phyloP scores from a whole-genome alignment of 768 basidiomycete species.

The Collybia sp. region DNA sequence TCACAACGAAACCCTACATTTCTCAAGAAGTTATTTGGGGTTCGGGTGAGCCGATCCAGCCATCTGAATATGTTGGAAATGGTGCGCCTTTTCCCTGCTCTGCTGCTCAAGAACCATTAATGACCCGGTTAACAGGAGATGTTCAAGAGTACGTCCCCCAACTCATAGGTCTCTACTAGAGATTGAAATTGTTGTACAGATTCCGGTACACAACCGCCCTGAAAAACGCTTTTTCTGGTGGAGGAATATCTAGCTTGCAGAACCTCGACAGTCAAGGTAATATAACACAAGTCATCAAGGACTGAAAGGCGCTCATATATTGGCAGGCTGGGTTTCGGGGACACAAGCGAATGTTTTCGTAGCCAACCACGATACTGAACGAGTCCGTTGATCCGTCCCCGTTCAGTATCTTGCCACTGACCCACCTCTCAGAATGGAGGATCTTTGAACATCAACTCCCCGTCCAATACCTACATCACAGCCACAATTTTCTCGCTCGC shows the following conservation, averaged over 20 bases:
- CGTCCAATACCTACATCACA: conserved; percentile 59
- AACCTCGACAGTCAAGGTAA: conserved; percentile 47
- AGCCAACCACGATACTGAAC: conserved; percentile 67
- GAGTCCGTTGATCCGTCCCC: conserved; percentile 25
- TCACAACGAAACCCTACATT: conserved; percentile 44
- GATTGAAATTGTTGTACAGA: conserved; percentile 15
- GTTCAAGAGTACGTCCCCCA: conserved; percentile 52
- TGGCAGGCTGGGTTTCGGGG: conserved; percentile 53
- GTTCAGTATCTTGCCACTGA: not conserved
- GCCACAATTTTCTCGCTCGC: conserved; percentile 64
- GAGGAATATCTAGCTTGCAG: conserved; percentile 47
- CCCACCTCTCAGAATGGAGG: conserved; percentile 32
- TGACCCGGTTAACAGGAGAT: conserved; percentile 31
- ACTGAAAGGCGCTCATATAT: not conserved
- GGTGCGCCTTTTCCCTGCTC: conserved; percentile 26
- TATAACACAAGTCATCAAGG: not conserved
- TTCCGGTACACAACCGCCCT: conserved; percentile 59
- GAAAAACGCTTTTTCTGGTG: conserved; percentile 43
- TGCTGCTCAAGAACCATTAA: not conserved
- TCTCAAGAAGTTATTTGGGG: conserved; percentile 62
- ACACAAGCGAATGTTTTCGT: conserved; percentile 59
- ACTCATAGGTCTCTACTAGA: not conserved
- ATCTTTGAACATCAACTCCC: conserved; percentile 55
- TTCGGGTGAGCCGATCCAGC: conserved; percentile 46
- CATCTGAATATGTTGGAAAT: conserved; percentile 49